A percentile compares a stretch with the other conserved stretches of the same genome.
phyloP scores from a whole-genome alignment of 2,329 filamentous ascomycete genomes.

The Monilinia polystroma region DNA sequence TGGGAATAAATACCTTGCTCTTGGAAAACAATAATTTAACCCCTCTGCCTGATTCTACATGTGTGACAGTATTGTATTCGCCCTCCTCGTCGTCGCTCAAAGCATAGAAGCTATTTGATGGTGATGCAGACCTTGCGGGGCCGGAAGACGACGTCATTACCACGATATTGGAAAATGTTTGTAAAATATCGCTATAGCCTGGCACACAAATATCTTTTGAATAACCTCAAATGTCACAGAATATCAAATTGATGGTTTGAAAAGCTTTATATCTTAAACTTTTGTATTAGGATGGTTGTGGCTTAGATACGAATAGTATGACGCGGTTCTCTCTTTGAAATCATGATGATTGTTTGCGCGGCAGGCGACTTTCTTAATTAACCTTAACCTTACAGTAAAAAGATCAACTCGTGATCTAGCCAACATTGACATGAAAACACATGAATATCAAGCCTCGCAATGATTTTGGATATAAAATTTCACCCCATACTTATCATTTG shows the following conservation, averaged over 20 bases:
- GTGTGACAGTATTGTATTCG: conserved; percentile 90
- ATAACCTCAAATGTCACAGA: not conserved
- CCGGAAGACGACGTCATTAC: conserved; percentile 38
- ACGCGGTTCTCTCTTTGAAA: conserved; percentile 9
- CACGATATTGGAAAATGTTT: conserved; percentile 2
- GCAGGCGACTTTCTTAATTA: conserved; percentile 11
- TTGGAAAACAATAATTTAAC: conserved; percentile 95
- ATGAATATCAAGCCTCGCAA: not conserved
- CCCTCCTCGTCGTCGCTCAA: conserved; percentile 95
- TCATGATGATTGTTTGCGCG: conserved; percentile 6
- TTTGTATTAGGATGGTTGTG: conserved; percentile 1
- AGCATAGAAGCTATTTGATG: conserved; percentile 87
- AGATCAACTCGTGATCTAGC: conserved; percentile 3
- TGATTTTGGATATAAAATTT: too few species aligned
- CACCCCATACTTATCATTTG: too few species aligned
- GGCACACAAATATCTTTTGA: not conserved
- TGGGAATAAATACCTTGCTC: conserved; percentile 69
- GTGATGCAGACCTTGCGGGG: conserved; percentile 55
- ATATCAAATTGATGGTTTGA: not conserved
- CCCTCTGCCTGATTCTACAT: conserved; percentile 71
- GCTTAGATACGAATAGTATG: conserved; percentile 3
- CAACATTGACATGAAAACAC: conserved; percentile 5
- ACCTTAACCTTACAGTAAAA: not conserved
- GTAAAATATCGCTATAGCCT: not conserved
- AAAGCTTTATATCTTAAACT: not conserved